Conservation (phyloP, 2,329 filamentous ascomycete species). For the Penicillium sp. region DNA sequence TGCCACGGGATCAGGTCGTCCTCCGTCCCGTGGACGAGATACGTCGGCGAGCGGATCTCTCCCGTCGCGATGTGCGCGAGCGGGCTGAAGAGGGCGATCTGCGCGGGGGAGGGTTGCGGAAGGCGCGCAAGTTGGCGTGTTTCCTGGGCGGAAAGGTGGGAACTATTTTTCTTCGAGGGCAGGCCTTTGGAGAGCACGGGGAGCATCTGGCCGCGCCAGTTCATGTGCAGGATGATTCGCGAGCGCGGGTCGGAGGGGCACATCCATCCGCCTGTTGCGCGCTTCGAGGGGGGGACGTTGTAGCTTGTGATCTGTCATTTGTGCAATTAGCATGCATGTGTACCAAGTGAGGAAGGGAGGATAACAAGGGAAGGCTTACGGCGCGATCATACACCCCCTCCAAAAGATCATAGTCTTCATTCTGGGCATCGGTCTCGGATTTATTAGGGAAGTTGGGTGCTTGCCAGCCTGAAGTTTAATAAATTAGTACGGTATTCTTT, state of each 20-base stretch:
- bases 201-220: constrained; percentile 47
- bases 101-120: neutral
- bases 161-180: no score
- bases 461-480: constrained; percentile 5
- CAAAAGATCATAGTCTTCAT: neutral
- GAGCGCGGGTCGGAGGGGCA: constrained; percentile 38
- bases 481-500: no score
- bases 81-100: constrained; percentile 22
- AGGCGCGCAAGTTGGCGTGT: neutral
- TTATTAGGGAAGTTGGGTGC: constrained; percentile 11
- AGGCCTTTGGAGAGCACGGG: constrained; percentile 34
- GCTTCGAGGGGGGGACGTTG: constrained; percentile 17
- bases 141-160: neutral
- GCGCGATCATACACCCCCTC: neutral
- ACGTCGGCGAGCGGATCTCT: constrained; percentile 25
- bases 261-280: constrained; percentile 26
- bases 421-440: neutral
- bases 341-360: neutral
- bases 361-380: neutral
- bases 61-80: constrained; percentile 24
- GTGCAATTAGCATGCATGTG: neutral
- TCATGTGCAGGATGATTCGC: constrained; percentile 49
- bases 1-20: constrained; percentile 28
- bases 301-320: constrained; percentile 25
- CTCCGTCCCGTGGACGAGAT: constrained; percentile 25